phyloP scores from a whole-genome alignment of 2,329 filamentous ascomycete species.

The Cercospora beticola region DNA sequence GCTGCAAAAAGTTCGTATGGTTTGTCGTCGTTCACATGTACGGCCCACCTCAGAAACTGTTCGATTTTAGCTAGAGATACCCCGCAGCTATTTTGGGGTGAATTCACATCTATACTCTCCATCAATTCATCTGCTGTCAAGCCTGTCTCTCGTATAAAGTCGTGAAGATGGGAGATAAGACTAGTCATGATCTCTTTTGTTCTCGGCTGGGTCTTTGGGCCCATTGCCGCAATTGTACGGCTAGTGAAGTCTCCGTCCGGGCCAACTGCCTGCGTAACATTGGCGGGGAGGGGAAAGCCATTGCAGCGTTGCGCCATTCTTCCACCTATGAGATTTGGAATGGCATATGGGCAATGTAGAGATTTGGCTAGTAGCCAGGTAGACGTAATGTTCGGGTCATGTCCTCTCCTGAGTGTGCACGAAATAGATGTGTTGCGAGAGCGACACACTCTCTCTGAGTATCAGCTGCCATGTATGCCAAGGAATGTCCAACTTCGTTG shows the following conservation, averaged over 20 bases:
- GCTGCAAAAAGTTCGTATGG: background rate
- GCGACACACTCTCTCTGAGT: too few species aligned
- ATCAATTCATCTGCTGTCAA: background rate
- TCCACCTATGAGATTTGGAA: background rate
- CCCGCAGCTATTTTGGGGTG: background rate
- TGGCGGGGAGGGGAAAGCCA: background rate
- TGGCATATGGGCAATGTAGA: background rate
- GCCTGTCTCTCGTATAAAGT: background rate
- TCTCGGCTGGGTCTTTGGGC: too few species aligned
- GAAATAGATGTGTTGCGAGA: background rate
- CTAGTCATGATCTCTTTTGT: background rate
- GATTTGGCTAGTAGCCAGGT: background rate
- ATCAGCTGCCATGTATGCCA: too few species aligned
- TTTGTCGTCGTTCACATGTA: background rate
- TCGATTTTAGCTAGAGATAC: background rate
- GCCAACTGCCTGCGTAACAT: background rate
- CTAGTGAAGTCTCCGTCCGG: background rate
- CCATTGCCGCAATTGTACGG: background rate
- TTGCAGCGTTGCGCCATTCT: background rate
- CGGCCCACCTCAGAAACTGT: background rate
- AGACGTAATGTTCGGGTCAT: background rate
- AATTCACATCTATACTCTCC: background rate
- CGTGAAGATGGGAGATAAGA: background rate
- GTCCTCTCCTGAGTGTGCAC: background rate
- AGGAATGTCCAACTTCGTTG: too few species aligned